Evolutionary conservation across 805 yeast genomes (phyloP), one percentile per base, ranked within the genome.

Genomic region (Metschnikowia bowlesiae): DNA sequence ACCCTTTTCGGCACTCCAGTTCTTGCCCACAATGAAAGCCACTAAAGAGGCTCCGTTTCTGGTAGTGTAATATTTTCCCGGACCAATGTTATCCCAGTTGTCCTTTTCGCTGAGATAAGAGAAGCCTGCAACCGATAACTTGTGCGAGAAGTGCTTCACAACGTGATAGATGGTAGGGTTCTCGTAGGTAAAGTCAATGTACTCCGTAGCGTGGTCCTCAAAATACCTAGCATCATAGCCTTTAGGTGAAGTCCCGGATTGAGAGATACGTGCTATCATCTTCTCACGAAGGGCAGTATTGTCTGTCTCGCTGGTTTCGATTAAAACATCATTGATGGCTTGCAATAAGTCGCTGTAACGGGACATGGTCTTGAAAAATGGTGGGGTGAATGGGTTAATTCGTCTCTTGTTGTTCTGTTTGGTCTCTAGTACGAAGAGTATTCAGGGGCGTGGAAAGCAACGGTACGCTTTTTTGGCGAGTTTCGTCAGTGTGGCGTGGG

Each of bases 131-230:
- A 67, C 66, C 44, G 74, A 76, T 52, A 88, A 70, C 50, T 74
- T 62, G 33, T 68, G 60, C 39, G 80, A 63, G 51, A 86, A 75
- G 60, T 71, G 68, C 36, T 75, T 64, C 13, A 85, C 83, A 28
- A 84, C 90, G 62, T 88, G 96, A 71, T 68, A 87, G 37, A 82
- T 82, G 14, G 95, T 87, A 44, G 96, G 96, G 58, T 79, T 80
- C 34, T 74, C 69, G 63, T 83, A 82, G 46, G 89, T 85, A 71
- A 88, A 88, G 55, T 82, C 81, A 52, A 87, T 76, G 67, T 84
- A 87, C 40, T 77, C 73, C n/a, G 79, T 64, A 37, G 73, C 70
- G 49, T 60, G 61, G 22, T 53, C 39, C 28, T 57, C 60, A 50
- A 48, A 67, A 50, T 56, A 65, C 10, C 53, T 52, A n/a, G 54